Percentiles rank a stretch among this genome's conserved stretches.
These are phyloP conservation scores for Cryphonectria japonica DNA, from an alignment of 2,329 filamentous ascomycete species.

Conservation along the genomic window DNA sequence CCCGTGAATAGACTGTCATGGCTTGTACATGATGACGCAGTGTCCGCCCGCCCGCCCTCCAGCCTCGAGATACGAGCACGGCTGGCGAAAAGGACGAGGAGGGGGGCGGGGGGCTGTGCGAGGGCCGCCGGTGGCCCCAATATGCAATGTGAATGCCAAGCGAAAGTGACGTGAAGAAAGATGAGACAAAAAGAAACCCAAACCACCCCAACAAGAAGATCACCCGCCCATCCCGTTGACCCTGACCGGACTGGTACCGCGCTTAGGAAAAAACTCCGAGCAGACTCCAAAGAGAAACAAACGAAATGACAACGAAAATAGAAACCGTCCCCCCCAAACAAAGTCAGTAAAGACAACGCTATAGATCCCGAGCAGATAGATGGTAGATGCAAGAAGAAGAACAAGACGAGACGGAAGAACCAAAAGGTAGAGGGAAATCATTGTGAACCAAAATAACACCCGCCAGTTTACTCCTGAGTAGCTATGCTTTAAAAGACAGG, in stretches of 20 bases:
- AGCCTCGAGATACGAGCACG: not conserved
- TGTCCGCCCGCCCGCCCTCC: not conserved
- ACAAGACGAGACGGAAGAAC: not conserved
- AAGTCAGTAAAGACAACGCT: not conserved
- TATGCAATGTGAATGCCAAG: conserved; percentile 1
- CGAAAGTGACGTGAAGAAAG: not conserved
- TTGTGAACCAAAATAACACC: not conserved
- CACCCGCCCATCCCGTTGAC: not conserved
- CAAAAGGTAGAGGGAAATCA: not conserved
- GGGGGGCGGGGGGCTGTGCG: too few relatives aligned
- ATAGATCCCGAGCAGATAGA: not conserved
- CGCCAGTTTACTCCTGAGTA: not conserved
- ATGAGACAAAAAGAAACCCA: too few relatives aligned
- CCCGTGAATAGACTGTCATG: not conserved
- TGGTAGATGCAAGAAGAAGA: conserved; percentile 8
- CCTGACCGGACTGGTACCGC: conserved; percentile 9
- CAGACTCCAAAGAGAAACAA: not conserved
- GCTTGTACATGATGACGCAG: not conserved
- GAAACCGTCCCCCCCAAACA: not conserved
- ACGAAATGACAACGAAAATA: not conserved
- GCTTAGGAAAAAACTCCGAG: not conserved
- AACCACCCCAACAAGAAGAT: not conserved
- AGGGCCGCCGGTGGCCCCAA: not conserved
- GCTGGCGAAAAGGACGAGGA: not conserved
- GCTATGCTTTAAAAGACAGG: conserved; percentile 12